Base-by-base conservation (phyloP, 768 basidiomycete genomes). In the Panaeolus cyanescens region DNA sequence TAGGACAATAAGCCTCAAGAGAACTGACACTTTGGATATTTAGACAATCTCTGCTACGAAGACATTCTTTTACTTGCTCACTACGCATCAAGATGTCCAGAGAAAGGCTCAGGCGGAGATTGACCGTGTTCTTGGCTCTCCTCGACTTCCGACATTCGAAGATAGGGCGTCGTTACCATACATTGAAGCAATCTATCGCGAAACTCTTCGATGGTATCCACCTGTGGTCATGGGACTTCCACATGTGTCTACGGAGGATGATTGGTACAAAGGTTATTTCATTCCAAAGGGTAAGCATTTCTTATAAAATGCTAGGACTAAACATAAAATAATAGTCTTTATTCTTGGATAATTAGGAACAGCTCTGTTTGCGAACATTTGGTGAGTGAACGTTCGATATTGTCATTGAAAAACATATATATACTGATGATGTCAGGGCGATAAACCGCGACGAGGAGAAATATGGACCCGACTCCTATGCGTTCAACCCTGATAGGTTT, bases 211-310 rank as follows among this genome's bases (percentile, higher is more conserved):
- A 8, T 61, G 53, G 55, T 33, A 33, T 3, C 56, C 63, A 9
- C 58, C 60, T 0, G 37, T 55, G 3, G 59, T 56, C 3, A 37
- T 56, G 70, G 73, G 71, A 4, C 59, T 74, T n/a, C 71, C 73
- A 5, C 77, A 77, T 54, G 62, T 67, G 15, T 62, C 68, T 3
- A 63, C 66, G n/a, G 66, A 75, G 33, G 78, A 80, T 58, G 81
- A 80, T 55, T 58, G 75, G 15, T 81, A 82, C 60, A 70, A 76
- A 7, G 76, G 75, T 9, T 73, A 72, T 54, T 65, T 73, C 39
- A 80, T 81, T 22, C 76, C 81, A 3, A 74, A 78, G 65, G 82
- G 80, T 62, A 72, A 74, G 30, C 75, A 45, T 40, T 32, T 20
- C 36, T 3, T 37, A 25, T 7, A 20, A 9, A 4, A 25, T 17